Conservation (phyloP, 805 yeast genomes). For the Komagataella pastoris region DNA sequence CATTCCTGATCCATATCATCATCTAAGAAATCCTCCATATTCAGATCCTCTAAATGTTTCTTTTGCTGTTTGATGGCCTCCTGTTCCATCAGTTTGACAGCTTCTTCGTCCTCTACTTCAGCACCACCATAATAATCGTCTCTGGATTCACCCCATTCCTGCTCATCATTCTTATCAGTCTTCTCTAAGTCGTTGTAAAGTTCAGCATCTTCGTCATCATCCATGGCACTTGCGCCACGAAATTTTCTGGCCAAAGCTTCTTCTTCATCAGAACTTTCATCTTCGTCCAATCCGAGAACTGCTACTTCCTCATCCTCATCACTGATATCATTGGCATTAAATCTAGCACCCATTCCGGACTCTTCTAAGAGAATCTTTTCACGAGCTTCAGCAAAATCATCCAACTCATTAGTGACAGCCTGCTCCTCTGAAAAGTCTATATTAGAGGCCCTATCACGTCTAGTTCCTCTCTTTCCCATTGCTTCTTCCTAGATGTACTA, state of each 20-base stretch:
- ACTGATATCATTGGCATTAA: constrained; percentile 19
- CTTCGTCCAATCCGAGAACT: constrained; percentile 19
- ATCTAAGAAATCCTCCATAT: constrained; percentile 63
- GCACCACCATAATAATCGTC: constrained; percentile 52
- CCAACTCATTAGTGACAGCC: constrained; percentile 35
- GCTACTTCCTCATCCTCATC: constrained; percentile 40
- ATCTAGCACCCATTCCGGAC: constrained; percentile 28
- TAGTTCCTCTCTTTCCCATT: not conserved
- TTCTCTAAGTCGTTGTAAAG: constrained; percentile 12
- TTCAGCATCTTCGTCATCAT: constrained; percentile 27
- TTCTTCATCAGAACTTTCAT: constrained; percentile 32
- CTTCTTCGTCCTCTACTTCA: constrained; percentile 59
- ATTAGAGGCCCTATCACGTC: not conserved
- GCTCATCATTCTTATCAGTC: constrained; percentile 15
- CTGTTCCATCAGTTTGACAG: constrained; percentile 64
- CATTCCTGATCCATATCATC: constrained; percentile 76
- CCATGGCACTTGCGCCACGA: constrained; percentile 29
- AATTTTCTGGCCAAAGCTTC: constrained; percentile 34
- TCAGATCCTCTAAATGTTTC: constrained; percentile 61
- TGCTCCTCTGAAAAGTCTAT: not conserved
- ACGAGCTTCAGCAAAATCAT: constrained; percentile 46
- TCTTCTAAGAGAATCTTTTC: constrained; percentile 44
- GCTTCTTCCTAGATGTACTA: not conserved
- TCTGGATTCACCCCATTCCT: constrained; percentile 29
- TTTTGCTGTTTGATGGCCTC: constrained; percentile 85